Percentiles rank a stretch among this genome's conserved stretches.
phyloP scores from a whole-genome alignment of 202 grass and related monocot species.

The Schoenoplectus tabernaemontani region DNA sequence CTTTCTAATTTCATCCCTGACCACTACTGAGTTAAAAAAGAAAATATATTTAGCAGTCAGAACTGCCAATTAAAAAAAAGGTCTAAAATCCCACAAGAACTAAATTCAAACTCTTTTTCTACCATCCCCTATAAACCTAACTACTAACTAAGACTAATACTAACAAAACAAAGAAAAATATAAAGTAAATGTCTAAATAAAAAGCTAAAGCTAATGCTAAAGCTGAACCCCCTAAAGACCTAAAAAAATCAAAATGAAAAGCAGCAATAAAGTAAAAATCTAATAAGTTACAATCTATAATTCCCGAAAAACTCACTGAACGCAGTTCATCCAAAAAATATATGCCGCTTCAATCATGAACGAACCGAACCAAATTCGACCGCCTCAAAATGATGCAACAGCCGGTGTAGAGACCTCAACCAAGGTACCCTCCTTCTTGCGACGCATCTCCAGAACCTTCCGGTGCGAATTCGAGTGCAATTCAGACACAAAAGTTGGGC shows the following conservation, averaged over 20 bases:
- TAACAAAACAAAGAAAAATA: constrained; percentile 25
- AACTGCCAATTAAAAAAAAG: constrained; percentile 12
- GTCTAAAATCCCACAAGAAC: constrained; percentile 10
- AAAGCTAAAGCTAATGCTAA: constrained; percentile 25
- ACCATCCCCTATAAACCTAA: constrained; percentile 24
- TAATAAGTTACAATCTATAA: constrained; percentile 13
- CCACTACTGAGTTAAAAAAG: constrained; percentile 19
- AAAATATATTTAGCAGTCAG: constrained; percentile 28
- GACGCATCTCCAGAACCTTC: constrained; percentile 95
- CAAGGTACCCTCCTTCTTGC: constrained; percentile 48
- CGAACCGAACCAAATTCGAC: neutral
- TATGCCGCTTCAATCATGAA: constrained; percentile 27
- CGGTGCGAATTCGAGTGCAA: constrained; percentile 95
- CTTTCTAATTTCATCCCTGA: constrained; percentile 11
- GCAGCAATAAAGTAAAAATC: constrained; percentile 15
- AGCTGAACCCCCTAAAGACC: neutral
- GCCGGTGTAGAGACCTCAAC: too few relatives aligned
- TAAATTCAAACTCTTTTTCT: constrained; percentile 3
- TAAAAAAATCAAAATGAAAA: constrained; percentile 25
- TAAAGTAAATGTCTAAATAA: constrained; percentile 22
- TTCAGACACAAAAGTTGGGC: constrained; percentile 58
- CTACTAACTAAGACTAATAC: constrained; percentile 25
- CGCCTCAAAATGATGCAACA: constrained; percentile 54
- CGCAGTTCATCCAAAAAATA: constrained; percentile 35
- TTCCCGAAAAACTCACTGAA: constrained; percentile 11